Evolutionary conservation across 805 yeast species (phyloP).

Genomic region (Schwanniomyces sp.): DNA sequence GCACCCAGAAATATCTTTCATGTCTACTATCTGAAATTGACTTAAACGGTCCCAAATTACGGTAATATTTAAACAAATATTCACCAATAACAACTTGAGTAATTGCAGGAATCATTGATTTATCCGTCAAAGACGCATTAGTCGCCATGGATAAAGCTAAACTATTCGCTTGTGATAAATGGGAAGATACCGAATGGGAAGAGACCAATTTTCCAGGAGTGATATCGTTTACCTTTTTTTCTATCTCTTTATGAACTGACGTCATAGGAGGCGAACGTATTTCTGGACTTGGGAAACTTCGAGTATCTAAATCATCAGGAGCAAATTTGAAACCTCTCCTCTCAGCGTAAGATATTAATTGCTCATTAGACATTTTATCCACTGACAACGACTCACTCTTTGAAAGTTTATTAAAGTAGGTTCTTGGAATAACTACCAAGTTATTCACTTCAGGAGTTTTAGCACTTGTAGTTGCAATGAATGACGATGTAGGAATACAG

Average conservation of each 20-base stretch:
- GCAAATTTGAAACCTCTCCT: slow-evolving; percentile 47
- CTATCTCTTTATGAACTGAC: neutral
- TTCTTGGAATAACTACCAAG: slow-evolving; percentile 62
- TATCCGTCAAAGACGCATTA: slow-evolving; percentile 62
- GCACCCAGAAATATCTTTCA: slow-evolving; percentile 93
- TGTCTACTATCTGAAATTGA: slow-evolving; percentile 79
- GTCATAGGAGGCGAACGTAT: slow-evolving; percentile 7
- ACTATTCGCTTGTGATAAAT: slow-evolving; percentile 25
- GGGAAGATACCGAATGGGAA: slow-evolving; percentile 25
- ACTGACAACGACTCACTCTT: slow-evolving; percentile 44
- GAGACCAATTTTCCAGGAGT: slow-evolving; percentile 18
- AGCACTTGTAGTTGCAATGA: slow-evolving; percentile 61
- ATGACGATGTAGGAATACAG: slow-evolving; percentile 58
- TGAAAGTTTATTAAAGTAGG: slow-evolving; percentile 60
- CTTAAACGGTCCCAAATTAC: slow-evolving; percentile 72
- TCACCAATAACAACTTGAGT: slow-evolving; percentile 96
- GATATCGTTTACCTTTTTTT: neutral
- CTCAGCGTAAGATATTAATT: slow-evolving; percentile 44
- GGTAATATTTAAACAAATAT: slow-evolving; percentile 79
- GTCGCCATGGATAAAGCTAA: slow-evolving; percentile 50
- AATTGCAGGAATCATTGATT: slow-evolving; percentile 77
- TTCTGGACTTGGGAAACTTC: slow-evolving; percentile 8
- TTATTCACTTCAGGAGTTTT: slow-evolving; percentile 53
- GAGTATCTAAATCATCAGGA: slow-evolving; percentile 11
- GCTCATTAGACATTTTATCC: slow-evolving; percentile 46